These are phyloP conservation scores for Comarum palustre DNA, from an alignment of 306 rosid species.

Conservation along the genomic window DNA sequence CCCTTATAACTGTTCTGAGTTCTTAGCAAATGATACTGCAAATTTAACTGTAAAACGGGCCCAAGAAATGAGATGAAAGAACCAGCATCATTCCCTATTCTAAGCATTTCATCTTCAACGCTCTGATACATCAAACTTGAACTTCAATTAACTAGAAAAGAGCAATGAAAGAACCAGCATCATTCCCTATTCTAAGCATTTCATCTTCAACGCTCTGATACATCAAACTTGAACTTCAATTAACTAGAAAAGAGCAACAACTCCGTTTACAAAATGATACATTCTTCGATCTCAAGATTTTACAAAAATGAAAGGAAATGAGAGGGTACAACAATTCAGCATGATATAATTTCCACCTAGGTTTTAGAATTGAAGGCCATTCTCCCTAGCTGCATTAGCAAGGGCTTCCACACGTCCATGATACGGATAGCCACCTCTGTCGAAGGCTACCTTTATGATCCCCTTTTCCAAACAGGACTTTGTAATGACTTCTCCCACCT, in stretches of 20 bases:
- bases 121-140: background rate
- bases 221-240: background rate
- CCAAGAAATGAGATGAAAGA: background rate
- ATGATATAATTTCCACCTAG: background rate
- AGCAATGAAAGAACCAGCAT: background rate
- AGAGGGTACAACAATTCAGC: background rate
- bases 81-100: background rate
- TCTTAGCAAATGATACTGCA: background rate
- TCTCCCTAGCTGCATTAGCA: constrained; percentile 83
- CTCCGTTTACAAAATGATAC: constrained; percentile 11
- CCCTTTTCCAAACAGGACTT: constrained; percentile 87
- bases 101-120: background rate
- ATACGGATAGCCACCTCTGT: constrained; percentile 91
- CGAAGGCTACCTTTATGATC: constrained; percentile 86
- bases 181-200: background rate
- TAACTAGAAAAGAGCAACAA: constrained; percentile 12
- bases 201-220: background rate
- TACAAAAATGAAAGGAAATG: background rate
- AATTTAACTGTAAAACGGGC: background rate
- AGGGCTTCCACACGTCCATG: constrained; percentile 93
- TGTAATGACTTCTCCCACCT: constrained; percentile 86
- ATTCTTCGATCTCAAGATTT: constrained; percentile 7
- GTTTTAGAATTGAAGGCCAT: constrained; percentile 74
- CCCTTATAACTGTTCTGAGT: background rate
- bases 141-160: constrained; percentile 6